phyloP scores from a whole-genome alignment of 2,329 filamentous ascomycete genomes.

The Rhynchosporium agropyri region DNA sequence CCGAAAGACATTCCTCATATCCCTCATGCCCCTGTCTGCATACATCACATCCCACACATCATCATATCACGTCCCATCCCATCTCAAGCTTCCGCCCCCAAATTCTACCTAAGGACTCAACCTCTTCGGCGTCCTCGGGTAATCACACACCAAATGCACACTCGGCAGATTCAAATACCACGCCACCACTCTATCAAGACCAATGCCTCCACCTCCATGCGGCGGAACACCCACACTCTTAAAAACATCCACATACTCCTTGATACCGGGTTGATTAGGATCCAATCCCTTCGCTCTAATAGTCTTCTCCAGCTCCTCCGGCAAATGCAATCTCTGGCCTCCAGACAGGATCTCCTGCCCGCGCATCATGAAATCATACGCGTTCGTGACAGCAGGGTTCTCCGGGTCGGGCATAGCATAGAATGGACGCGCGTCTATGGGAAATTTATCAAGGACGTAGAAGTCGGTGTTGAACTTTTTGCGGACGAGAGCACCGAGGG shows the following conservation, averaged over 20 bases:
- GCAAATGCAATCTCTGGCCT: conserved; percentile 87
- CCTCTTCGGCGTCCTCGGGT: conserved; percentile 63
- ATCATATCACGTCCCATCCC: not conserved
- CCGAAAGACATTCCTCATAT: too few species aligned
- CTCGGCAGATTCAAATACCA: conserved; percentile 63
- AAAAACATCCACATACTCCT: conserved; percentile 88
- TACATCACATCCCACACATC: too few species aligned
- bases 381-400: conserved; percentile 66
- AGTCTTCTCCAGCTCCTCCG: conserved; percentile 73
- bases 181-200: conserved; percentile 81
- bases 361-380: conserved; percentile 84
- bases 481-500: conserved; percentile 82
- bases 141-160: conserved; percentile 60
- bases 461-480: conserved; percentile 94
- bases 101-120: conserved; percentile 50
- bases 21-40: too few species aligned
- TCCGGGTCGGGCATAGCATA: conserved; percentile 82
- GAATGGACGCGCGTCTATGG: conserved; percentile 83
- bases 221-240: conserved; percentile 80
- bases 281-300: conserved; percentile 82
- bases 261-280: conserved; percentile 72
- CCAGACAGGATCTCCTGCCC: conserved; percentile 92
- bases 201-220: conserved; percentile 87
- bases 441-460: conserved; percentile 97
- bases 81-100: not conserved